These are phyloP conservation scores for Penstemon barbatus DNA, from an alignment of 257 asterid genomes.

Conservation along the genomic window DNA sequence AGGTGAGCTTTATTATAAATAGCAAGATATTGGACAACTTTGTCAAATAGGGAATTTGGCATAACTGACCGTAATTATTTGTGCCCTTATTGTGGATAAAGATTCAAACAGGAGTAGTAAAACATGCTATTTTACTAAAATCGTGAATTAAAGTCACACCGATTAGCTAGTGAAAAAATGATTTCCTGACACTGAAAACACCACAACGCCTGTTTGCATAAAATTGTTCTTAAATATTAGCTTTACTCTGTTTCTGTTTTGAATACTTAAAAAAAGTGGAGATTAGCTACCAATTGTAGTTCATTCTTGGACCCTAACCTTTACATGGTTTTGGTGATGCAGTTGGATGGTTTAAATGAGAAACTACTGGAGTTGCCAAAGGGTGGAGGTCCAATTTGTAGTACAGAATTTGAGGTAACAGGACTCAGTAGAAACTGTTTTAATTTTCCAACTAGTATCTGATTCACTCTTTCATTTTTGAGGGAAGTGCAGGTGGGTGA, in stretches of 20 bases:
- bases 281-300: constrained; percentile 6
- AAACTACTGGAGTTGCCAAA: constrained; percentile 47
- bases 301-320: constrained; percentile 22
- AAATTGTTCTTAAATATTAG: not conserved
- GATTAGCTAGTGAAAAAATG: not conserved
- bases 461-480: constrained; percentile 20
- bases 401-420: constrained; percentile 35
- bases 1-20: constrained; percentile 47
- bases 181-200: not conserved
- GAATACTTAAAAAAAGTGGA: constrained; percentile 11
- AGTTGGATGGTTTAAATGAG: constrained; percentile 92
- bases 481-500: constrained; percentile 42
- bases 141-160: not conserved
- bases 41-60: constrained; percentile 19
- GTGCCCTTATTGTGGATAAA: not conserved
- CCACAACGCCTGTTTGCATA: not conserved
- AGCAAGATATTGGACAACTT: constrained; percentile 2
- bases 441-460: constrained; percentile 12
- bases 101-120: constrained; percentile 5
- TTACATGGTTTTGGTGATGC: constrained; percentile 34
- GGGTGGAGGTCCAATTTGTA: constrained; percentile 29
- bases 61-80: not conserved
- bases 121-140: not conserved
- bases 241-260: not conserved
- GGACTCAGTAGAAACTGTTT: constrained; percentile 8